phyloP scores from a whole-genome alignment of 73 alveolate genomes.

The Paramecium bursaria region DNA sequence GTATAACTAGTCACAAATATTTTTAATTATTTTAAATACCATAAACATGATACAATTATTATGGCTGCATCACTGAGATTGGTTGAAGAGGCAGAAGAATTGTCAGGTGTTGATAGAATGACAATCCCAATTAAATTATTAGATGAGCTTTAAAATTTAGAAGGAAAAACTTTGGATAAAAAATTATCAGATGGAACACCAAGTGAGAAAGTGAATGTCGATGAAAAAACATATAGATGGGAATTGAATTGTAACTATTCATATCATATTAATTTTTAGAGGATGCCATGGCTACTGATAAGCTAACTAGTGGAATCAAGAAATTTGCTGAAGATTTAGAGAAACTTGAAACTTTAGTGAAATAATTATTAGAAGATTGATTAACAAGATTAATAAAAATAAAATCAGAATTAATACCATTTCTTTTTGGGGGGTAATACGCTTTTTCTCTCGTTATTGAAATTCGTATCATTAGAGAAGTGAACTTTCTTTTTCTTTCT shows the following conservation, averaged over 20 bases:
- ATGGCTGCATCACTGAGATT: conserved; percentile 80
- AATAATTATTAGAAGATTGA: background rate
- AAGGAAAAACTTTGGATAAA: conserved; percentile 54
- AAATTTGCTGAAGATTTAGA: conserved; percentile 77
- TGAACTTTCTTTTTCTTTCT: conserved; percentile 47
- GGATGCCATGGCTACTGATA: conserved; percentile 87
- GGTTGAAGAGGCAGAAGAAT: conserved; percentile 71
- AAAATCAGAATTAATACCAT: conserved; percentile 37
- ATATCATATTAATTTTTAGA: conserved; percentile 10
- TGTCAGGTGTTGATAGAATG: conserved; percentile 87
- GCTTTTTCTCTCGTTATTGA: conserved; percentile 39
- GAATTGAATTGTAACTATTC: conserved; percentile 37
- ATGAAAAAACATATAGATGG: conserved; percentile 72
- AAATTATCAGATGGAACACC: conserved; percentile 43
- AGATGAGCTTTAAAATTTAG: conserved; percentile 70
- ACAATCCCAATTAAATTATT: conserved; percentile 82
- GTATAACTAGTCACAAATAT: conserved; percentile 74
- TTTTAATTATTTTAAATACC: conserved; percentile 77
- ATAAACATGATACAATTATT: conserved; percentile 75
- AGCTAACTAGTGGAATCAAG: conserved; percentile 82
- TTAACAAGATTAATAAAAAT: conserved; percentile 17
- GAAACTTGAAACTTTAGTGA: conserved; percentile 61
- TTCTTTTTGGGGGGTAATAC: background rate
- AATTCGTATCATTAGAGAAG: conserved; percentile 26
- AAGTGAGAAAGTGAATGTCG: conserved; percentile 59